Evolutionary conservation across 2,329 filamentous ascomycete species (phyloP).

Genomic region (Seiridium unicorne): DNA sequence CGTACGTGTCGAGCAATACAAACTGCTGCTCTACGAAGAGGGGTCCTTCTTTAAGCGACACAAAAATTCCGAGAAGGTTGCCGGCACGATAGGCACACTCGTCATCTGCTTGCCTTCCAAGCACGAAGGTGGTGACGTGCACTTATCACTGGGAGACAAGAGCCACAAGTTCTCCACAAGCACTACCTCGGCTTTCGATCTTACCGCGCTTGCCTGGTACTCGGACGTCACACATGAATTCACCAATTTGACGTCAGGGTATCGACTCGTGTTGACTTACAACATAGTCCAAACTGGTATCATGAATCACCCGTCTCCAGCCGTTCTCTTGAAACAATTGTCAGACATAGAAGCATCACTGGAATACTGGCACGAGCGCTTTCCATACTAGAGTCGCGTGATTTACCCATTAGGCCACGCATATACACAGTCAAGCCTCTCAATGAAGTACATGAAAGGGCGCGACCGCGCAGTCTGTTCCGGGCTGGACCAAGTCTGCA

Average conservation of each 20-base stretch:
- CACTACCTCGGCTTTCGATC: slow-evolving; percentile 24
- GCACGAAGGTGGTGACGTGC: slow-evolving; percentile 41
- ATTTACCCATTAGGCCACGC: slow-evolving; percentile 20
- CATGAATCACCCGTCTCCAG: slow-evolving; percentile 10
- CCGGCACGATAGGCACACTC: slow-evolving; percentile 45
- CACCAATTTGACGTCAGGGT: slow-evolving; percentile 36
- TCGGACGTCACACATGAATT: slow-evolving; percentile 48
- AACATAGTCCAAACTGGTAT: slow-evolving; percentile 37
- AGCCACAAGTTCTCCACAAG: slow-evolving; percentile 28
- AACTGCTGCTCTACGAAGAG: slow-evolving; percentile 43
- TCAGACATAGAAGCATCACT: slow-evolving; percentile 7
- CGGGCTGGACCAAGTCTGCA: slow-evolving; percentile 12
- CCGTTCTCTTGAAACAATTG: slow-evolving; percentile 12
- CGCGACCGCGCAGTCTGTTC: slow-evolving; percentile 17
- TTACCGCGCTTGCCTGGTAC: slow-evolving; percentile 38
- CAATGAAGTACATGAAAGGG: slow-evolving; percentile 20
- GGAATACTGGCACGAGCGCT: slow-evolving; percentile 6
- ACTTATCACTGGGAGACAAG: slow-evolving; percentile 31
- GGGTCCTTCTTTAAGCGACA: slow-evolving; percentile 45
- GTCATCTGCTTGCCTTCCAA: slow-evolving; percentile 43
- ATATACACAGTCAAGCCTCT: slow-evolving; percentile 19
- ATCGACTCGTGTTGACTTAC: slow-evolving; percentile 47
- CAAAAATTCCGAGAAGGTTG: slow-evolving; percentile 41
- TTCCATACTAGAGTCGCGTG: not conserved
- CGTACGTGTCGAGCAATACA: slow-evolving; percentile 32